These are phyloP conservation scores for Lycium ferocissimum DNA, from an alignment of 257 asterid genomes.

Conservation along the genomic window DNA sequence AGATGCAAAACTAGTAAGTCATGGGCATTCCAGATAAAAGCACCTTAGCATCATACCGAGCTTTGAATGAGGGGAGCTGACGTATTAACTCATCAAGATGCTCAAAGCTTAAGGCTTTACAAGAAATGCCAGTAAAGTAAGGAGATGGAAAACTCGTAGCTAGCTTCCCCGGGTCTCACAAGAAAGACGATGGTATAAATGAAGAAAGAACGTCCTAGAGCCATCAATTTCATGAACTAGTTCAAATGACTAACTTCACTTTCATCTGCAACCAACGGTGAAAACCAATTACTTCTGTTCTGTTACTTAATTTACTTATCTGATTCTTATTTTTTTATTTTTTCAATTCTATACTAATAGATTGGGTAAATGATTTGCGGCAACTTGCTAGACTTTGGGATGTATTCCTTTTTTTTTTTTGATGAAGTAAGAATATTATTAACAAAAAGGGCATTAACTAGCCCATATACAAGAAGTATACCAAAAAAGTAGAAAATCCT, in stretches of 20 bases:
- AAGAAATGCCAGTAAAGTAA: neutral
- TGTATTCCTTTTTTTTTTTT: neutral
- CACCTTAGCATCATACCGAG: neutral
- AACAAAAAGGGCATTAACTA: no score
- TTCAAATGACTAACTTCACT: no score
- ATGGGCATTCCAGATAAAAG: neutral
- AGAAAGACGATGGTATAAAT: neutral
- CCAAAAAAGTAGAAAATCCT: no score
- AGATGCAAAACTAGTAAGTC: slow-evolving; percentile 6
- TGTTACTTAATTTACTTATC: neutral
- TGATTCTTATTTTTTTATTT: neutral
- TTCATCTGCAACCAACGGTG: neutral
- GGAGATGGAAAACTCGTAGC: neutral
- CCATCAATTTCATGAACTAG: neutral
- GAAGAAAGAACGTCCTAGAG: neutral
- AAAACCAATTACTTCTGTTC: neutral
- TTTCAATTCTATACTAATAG: neutral
- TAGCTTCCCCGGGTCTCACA: neutral
- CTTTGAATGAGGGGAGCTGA: neutral
- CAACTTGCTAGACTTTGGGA: neutral
- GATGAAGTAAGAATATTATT: no score
- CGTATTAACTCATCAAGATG: neutral
- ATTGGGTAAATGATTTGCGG: slow-evolving; percentile 21
- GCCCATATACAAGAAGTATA: no score
- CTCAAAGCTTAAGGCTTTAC: neutral